Evolutionary conservation across 2,329 filamentous ascomycete species (phyloP).

Genomic region (Ophiosphaerella korrae): DNA sequence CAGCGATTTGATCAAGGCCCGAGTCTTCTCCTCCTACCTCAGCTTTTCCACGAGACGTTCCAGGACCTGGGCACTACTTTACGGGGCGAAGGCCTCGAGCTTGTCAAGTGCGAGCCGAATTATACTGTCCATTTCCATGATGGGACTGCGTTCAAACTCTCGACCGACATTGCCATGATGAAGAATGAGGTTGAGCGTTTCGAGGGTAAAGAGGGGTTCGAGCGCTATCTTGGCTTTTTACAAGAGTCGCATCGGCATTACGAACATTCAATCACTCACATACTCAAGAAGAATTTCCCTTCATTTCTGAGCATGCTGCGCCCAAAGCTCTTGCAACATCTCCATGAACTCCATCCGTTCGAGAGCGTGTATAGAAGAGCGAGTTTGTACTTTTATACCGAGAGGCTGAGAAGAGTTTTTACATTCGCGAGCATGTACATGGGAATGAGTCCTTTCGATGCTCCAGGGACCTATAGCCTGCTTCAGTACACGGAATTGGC

Average conservation of each 20-base stretch:
- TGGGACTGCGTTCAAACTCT: conserved; percentile 66
- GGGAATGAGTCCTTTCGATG: conserved; percentile 79
- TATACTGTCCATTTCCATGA: conserved; percentile 77
- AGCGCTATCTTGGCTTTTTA: conserved; percentile 70
- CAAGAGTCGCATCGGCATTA: conserved; percentile 72
- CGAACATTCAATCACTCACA: conserved; percentile 68
- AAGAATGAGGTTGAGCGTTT: conserved; percentile 73
- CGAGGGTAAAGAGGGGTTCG: conserved; percentile 73
- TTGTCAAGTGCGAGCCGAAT: conserved; percentile 75
- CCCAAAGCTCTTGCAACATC: conserved; percentile 62
- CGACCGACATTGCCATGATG: conserved; percentile 72
- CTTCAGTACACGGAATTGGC: conserved; percentile 77
- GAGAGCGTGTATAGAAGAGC: conserved; percentile 72
- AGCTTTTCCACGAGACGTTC: conserved; percentile 72
- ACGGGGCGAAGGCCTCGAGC: conserved; percentile 67
- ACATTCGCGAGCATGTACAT: conserved; percentile 84
- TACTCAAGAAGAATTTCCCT: conserved; percentile 71
- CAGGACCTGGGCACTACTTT: conserved; percentile 70
- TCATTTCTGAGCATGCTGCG: conserved; percentile 62
- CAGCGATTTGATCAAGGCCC: conserved; percentile 77
- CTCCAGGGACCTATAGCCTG: conserved; percentile 74
- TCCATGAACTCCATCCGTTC: conserved; percentile 70
- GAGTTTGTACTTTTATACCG: conserved; percentile 70
- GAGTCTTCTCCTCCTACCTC: conserved; percentile 72
- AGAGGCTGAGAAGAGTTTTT: conserved; percentile 71